Evolutionary conservation across 179 eudicot genomes (phyloP), one percentile per base, ranked within the genome.

Genomic region (Beta lomatogona): DNA sequence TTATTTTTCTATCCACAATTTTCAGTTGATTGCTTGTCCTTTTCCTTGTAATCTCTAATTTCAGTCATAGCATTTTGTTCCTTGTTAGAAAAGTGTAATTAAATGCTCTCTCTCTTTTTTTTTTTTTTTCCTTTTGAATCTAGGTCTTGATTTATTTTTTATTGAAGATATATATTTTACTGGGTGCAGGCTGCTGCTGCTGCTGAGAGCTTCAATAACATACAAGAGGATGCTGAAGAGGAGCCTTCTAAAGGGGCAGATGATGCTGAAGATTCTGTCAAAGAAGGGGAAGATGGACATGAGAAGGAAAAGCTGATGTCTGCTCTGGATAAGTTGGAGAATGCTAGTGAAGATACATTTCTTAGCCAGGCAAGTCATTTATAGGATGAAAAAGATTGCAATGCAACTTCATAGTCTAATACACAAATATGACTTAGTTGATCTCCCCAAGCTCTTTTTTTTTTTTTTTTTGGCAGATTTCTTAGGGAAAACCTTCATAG

Each of bases 291-390:
- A 82, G 87, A 80, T 82, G 95, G 86, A 74, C 88, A 92, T 72
- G 94, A 90, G 77, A 79, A 86, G 82, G 94, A 84, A 53, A 86
- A 79, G 84, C 80, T 84, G 21, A 91, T 89, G 79, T 88, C 88
- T 81, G 92, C 99, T 77, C 85, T 96, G 64, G 95, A 94, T 52
- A 94, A 89, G 86, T 80, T 96, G 83, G 97, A 90, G 83, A 89
- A 88, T 67, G 99, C 99, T 78, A 89, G 99, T 78, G 97, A 90
- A 83, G 99, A 96, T 70, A 85, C 98, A 41, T 41, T 91, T 36
- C 90, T 96, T 86, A 91, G 98, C 87, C 97, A 96, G 98, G 99
- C 88, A 89, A 86, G 93, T 85, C 79, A 57, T 60, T 5, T 28
- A 19, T 9, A 64, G 18, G 44, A 18, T 8, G 41, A 11, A 59